Evolutionary conservation across 768 basidiomycete genomes (phyloP).

Genomic region (Trichaptum fuscoviolaceum): DNA sequence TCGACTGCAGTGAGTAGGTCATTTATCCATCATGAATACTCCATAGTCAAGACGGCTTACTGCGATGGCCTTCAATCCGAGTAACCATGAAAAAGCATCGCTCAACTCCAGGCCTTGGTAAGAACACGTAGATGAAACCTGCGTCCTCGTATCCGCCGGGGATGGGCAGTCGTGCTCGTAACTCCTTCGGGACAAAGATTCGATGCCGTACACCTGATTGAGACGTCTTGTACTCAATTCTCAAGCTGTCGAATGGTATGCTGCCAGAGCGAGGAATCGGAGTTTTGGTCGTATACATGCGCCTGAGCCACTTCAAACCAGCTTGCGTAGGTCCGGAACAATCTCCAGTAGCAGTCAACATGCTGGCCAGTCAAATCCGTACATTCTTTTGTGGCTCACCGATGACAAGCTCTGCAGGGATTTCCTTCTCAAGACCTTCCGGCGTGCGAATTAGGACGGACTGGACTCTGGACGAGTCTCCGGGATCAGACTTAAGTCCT

Average conservation of each 20-base stretch:
- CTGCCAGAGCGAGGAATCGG: slow-evolving; percentile 5
- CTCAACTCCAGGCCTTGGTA: slow-evolving; percentile 13
- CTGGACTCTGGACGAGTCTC: slow-evolving; percentile 12
- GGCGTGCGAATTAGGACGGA: slow-evolving; percentile 16
- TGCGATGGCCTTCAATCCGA: slow-evolving; percentile 14
- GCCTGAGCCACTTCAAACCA: slow-evolving; percentile 24
- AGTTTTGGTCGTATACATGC: slow-evolving; percentile 15
- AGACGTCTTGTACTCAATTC: slow-evolving; percentile 17
- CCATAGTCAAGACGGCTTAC: slow-evolving; percentile 9
- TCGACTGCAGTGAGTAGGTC: slow-evolving; percentile 6
- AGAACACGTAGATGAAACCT: slow-evolving; percentile 13
- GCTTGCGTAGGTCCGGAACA: slow-evolving; percentile 25
- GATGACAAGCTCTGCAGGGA: slow-evolving; percentile 18
- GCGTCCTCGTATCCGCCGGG: slow-evolving; percentile 15
- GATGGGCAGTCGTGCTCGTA: slow-evolving; percentile 15
- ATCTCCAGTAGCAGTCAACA: slow-evolving; percentile 17
- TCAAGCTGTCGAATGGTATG: slow-evolving; percentile 15
- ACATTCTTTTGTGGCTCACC: slow-evolving; percentile 13
- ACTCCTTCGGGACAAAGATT: slow-evolving; percentile 13
- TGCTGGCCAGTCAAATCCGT: not conserved
- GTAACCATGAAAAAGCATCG: slow-evolving; percentile 12
- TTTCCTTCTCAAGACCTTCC: slow-evolving; percentile 10
- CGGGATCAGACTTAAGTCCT: slow-evolving; percentile 16
- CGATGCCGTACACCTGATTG: not conserved
- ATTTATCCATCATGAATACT: not conserved